phyloP scores from a whole-genome alignment of 495 filamentous ascomycete genomes.

The Neurospora intermedia region DNA sequence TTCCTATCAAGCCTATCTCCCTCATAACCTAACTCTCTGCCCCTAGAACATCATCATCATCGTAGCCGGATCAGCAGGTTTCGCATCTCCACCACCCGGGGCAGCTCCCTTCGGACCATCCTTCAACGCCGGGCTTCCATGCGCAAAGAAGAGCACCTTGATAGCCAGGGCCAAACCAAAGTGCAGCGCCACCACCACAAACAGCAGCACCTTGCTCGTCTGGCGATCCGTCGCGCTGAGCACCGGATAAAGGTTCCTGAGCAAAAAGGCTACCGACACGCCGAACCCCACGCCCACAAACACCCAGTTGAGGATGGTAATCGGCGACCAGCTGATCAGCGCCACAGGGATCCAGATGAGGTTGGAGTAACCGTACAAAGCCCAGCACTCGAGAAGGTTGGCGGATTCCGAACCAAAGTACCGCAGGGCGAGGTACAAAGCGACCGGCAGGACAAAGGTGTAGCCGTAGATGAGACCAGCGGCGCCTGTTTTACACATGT shows the following conservation, averaged over 20 bases:
- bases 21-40: background rate
- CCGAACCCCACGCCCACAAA: conserved; percentile 88
- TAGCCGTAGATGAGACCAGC: conserved; percentile 92
- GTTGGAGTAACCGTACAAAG: conserved; percentile 90
- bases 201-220: conserved; percentile 76
- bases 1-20: background rate
- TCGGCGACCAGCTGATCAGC: conserved; percentile 75
- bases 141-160: conserved; percentile 92
- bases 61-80: background rate
- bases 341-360: conserved; percentile 95
- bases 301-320: conserved; percentile 80
- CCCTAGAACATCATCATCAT: conserved; percentile 17
- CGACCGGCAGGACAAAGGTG: conserved; percentile 71
- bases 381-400: conserved; percentile 86
- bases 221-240: conserved; percentile 85
- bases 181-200: conserved; percentile 76
- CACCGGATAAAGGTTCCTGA: conserved; percentile 89
- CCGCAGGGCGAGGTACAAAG: conserved; percentile 76
- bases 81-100: conserved; percentile 9
- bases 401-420: conserved; percentile 90
- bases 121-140: conserved; percentile 55
- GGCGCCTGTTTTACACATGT: conserved; percentile 41
- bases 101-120: conserved; percentile 23
- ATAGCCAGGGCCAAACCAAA: conserved; percentile 83
- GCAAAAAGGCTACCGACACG: conserved; percentile 72